Evolutionary conservation across 768 basidiomycete species (phyloP).

Genomic region (Leucosporidium yakuticum): DNA sequence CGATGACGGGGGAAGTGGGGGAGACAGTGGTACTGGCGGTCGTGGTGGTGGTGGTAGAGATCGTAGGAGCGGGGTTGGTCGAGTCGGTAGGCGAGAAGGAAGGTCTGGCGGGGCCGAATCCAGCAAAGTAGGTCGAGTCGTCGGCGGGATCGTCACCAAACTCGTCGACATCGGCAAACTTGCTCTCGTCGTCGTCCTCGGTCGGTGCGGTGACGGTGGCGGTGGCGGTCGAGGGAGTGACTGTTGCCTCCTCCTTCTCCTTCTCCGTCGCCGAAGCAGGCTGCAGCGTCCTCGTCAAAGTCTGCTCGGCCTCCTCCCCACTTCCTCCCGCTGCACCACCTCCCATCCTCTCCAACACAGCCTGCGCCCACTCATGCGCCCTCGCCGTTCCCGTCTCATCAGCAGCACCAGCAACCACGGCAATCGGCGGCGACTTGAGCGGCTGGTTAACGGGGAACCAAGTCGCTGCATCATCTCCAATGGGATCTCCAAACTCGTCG

Average conservation of each 20-base stretch:
- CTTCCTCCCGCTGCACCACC: not conserved
- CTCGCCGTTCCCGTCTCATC: not conserved
- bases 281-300: too few species aligned
- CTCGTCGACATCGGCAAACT: constrained; percentile 12
- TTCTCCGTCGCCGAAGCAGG: too few species aligned
- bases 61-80: not conserved
- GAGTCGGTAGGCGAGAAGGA: not conserved
- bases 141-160: constrained; percentile 32
- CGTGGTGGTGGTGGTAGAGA: not conserved
- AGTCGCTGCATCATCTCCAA: constrained; percentile 22
- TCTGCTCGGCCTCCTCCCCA: too few species aligned
- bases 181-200: too few species aligned
- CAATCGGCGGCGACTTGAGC: constrained; percentile 1
- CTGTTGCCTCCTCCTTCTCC: too few species aligned
- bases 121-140: constrained; percentile 27
- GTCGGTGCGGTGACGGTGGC: too few species aligned
- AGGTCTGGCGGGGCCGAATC: not conserved
- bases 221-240: too few species aligned
- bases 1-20: not conserved
- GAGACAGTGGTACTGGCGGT: not conserved
- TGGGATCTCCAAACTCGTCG: constrained; percentile 22
- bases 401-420: not conserved
- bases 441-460: constrained; percentile 23
- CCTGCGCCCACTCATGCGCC: not conserved
- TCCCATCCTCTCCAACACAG: not conserved